Base-by-base conservation (phyloP, 2,329 filamentous ascomycete genomes). In the Calonectria pteridis region DNA sequence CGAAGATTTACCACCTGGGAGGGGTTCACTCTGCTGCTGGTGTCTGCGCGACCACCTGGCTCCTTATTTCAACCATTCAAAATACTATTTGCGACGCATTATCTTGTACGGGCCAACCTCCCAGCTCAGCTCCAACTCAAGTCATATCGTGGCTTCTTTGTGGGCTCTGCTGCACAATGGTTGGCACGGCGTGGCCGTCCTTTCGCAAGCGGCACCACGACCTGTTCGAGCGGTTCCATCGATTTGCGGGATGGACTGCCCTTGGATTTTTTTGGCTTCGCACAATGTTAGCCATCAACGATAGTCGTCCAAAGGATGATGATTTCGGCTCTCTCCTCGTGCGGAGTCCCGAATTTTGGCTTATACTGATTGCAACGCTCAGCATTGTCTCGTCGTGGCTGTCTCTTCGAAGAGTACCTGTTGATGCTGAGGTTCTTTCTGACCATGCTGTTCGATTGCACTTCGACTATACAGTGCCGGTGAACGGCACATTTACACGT, bases 331-430 rank as follows among this genome's bases (percentile, higher is more conserved):
- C 75, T 10, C 83, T 84, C 3, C 79, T 87, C 2, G 80, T 84
- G 28, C 80, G 79, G 18, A 86, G 81, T 23, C 86, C 88, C 6
- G 82, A 85, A 11, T 86, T 96, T 83, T 97, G 94, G 93, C 90
- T 94, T 79, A 86, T 96, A 23, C 78, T 90, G 31, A 81, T 90
- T 58, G 91, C 92, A 58, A 94, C 94, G 1, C 79, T 88, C 50
- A 89, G 93, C 76, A 89, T 96, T 75, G 86, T 93, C 58, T 91
- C 93, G 66, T 94, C 94, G 1, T 97, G 94, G 94, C 82, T 93
- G 3, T 89, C 91, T 72, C 90, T 97, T 33, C 91, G 94, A 69
- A 92, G 90, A 77, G 91, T 94, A 71, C 85, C 86, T 13, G 93
- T 96, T 74, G 85, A 89, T 26, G 87, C 92, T 11, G 92, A 95